Evolutionary conservation across 169 alveolate species (phyloP), one percentile per base, ranked within the genome.

Genomic region (Plasmodium knowlesi): DNA sequence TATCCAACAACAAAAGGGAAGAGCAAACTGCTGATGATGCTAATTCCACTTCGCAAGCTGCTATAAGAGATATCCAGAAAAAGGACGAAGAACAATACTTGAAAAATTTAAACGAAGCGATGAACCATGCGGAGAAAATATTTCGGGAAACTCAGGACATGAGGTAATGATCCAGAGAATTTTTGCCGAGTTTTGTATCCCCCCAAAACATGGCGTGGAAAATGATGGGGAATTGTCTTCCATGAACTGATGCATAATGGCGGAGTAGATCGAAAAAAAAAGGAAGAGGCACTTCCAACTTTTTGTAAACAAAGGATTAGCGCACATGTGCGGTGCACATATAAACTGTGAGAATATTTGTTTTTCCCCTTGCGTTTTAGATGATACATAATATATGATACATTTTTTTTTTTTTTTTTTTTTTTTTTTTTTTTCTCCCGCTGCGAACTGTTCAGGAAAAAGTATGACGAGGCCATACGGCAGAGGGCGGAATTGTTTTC

Each of bases 71-170:
- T 71, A 76, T 88, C 41, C 30, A 22, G n/a, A 61, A 79, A 78
- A 79, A 57, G 34, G 39, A 88, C 46, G 83, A 88, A 34, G 89
- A 88, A 12, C 83, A 88, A 78, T 88, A 79, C 28, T 34, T 46
- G 28, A 78, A 76, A 54, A 88, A 88, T 76, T 88, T 88, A 78
- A 88, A 88, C 41, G 83, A 88, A 78, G 94, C 85, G 43, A 78
- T 78, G 34, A 78, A 88, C 43, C 82, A 88, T 30, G 94, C 89
- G 30, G 67, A 88, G 70, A 43, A 79, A 19, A 61, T 73, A 39
- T 88, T 88, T 80, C 78, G 82, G 70, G 86, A 88, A 50, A 78
- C 94, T 22, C 41, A 88, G 39, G 53, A 79, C 37, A 46, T 88
- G 57, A 88, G 82, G 94, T 88, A 88, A 88, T 88, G 4, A 84